Conservation (phyloP, 768 basidiomycete species). For the Psilocybe cyanescens region DNA sequence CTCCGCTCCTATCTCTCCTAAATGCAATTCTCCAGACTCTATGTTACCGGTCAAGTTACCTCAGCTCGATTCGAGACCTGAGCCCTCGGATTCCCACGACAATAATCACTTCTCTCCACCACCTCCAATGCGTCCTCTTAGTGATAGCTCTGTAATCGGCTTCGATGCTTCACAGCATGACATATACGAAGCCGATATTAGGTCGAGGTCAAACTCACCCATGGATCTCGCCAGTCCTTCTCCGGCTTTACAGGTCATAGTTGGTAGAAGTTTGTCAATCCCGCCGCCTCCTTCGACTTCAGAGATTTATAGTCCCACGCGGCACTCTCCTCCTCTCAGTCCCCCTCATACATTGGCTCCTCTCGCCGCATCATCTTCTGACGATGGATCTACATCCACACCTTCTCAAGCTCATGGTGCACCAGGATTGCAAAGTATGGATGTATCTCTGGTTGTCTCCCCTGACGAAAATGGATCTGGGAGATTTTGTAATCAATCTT, state of each 20-base stretch:
- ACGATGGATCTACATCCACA: background rate
- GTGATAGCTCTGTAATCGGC: background rate
- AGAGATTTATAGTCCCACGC: background rate
- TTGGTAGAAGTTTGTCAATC: constrained; percentile 15
- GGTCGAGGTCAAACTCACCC: constrained; percentile 47
- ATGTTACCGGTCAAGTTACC: background rate
- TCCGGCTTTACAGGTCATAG: constrained; percentile 17
- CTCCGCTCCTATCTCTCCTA: background rate
- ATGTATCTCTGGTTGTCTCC: background rate
- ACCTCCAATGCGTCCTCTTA: background rate
- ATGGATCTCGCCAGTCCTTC: constrained; percentile 50
- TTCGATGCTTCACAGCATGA: constrained; percentile 16
- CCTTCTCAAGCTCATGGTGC: background rate
- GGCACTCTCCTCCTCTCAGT: background rate
- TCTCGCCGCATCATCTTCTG: background rate
- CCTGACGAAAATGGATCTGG: background rate
- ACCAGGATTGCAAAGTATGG: background rate
- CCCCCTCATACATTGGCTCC: background rate
- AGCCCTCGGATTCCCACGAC: background rate
- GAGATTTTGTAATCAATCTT: background rate
- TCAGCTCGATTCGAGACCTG: background rate
- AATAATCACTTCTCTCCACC: background rate
- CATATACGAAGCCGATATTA: constrained; percentile 12
- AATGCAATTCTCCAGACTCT: background rate
- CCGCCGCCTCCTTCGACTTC: constrained; percentile 4